A percentile compares a stretch with the other conserved stretches of the same genome.
phyloP scores from a whole-genome alignment of 805 yeast species.

The Metschnikowia dekortorum region DNA sequence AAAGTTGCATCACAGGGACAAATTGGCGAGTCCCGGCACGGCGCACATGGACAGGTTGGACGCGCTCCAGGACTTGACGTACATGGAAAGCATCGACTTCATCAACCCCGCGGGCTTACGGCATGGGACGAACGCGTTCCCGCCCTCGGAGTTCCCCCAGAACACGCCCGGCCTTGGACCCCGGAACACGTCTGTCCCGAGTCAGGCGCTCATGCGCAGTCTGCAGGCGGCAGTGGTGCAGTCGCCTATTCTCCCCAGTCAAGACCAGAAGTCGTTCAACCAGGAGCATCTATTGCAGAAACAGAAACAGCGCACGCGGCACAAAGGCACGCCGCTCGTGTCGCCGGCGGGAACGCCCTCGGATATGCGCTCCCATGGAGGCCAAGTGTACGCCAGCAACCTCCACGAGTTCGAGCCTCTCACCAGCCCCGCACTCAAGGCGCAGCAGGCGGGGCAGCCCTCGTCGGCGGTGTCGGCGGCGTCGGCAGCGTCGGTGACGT shows the following conservation, averaged over 20 bases:
- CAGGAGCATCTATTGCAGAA: conserved; percentile 39
- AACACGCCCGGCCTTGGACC: conserved; percentile 16
- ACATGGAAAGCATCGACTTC: conserved; percentile 11
- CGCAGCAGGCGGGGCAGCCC: conserved; percentile 22
- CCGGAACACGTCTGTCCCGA: conserved; percentile 1
- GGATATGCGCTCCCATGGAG: conserved; percentile 31
- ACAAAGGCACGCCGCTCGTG: conserved; percentile 55
- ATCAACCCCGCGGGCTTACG: conserved; percentile 14
- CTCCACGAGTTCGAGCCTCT: conserved; percentile 44
- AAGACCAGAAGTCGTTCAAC: conserved; percentile 38
- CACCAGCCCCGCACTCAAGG: conserved; percentile 66
- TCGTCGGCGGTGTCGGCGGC: background rate
- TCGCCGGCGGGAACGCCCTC: conserved; percentile 73
- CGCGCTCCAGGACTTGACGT: background rate
- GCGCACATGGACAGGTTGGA: background rate
- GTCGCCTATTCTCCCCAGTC: conserved; percentile 40
- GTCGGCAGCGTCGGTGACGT: background rate
- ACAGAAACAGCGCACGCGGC: conserved; percentile 18
- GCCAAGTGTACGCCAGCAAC: conserved; percentile 14
- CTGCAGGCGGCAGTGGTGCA: conserved; percentile 6
- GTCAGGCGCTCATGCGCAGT: background rate
- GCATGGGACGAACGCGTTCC: conserved; percentile 15
- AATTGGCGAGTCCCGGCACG: background rate
- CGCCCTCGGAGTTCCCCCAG: conserved; percentile 16
- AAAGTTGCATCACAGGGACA: background rate